Evolutionary conservation across 148 eudicot genomes (phyloP).

Genomic region (Amaranthus hypochondriacus): DNA sequence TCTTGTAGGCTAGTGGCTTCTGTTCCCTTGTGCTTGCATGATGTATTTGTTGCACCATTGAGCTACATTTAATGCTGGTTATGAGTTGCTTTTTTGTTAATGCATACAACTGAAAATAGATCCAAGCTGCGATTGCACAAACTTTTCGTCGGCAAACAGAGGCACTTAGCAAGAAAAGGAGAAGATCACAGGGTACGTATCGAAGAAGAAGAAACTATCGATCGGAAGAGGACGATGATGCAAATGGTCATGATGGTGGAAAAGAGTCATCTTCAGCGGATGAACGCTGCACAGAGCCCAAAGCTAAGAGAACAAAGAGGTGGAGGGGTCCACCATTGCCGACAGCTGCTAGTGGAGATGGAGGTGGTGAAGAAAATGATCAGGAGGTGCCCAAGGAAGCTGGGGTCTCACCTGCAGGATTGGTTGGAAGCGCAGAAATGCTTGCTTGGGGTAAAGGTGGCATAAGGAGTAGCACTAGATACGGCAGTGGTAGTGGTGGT

Average conservation of each 20-base stretch:
- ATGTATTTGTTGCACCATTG: neutral
- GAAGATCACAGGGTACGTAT: conserved; percentile 43
- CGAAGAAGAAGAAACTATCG: conserved; percentile 49
- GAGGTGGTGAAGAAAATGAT: conserved; percentile 45
- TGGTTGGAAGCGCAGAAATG: conserved; percentile 47
- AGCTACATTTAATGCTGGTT: neutral
- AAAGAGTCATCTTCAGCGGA: conserved; percentile 72
- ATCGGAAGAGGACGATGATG: conserved; percentile 67
- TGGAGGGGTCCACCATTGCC: conserved; percentile 45
- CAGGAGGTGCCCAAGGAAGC: conserved; percentile 42
- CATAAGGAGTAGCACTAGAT: conserved; percentile 58
- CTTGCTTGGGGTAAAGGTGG: conserved; percentile 77
- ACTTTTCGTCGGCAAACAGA: conserved; percentile 63
- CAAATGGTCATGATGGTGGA: conserved; percentile 42
- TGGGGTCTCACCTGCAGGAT: conserved; percentile 40
- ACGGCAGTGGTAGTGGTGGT: conserved; percentile 43
- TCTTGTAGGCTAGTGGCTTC: neutral
- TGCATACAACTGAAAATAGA: conserved; percentile 36
- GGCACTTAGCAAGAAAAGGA: conserved; percentile 62
- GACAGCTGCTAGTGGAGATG: conserved; percentile 41
- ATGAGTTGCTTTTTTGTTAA: neutral
- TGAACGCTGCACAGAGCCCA: conserved; percentile 50
- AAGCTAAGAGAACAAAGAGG: conserved; percentile 43
- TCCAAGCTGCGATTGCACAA: conserved; percentile 70
- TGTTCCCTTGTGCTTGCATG: conserved; percentile 1